Evolutionary conservation across 2,329 filamentous ascomycete species (phyloP).

Genomic region (Talaromyces marneffei): DNA sequence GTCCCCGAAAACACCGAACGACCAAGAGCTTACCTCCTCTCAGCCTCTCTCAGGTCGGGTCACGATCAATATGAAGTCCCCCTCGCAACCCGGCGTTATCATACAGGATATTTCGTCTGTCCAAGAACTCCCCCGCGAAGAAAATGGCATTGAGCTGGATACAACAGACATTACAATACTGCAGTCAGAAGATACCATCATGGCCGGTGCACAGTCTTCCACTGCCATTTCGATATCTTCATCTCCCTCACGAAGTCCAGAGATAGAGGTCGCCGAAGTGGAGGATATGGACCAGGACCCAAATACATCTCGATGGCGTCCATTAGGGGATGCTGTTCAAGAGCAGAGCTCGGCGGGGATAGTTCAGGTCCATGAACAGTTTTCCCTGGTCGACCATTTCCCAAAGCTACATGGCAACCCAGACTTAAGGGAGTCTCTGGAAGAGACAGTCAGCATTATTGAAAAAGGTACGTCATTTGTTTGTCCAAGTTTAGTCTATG

Average conservation of each 20-base stretch:
- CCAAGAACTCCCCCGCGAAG: constrained; percentile 15
- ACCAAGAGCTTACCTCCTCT: constrained; percentile 25
- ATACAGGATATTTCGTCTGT: neutral
- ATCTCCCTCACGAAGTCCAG: constrained; percentile 40
- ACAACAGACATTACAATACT: constrained; percentile 13
- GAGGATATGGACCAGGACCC: constrained; percentile 47
- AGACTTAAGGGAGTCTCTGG: constrained; percentile 29
- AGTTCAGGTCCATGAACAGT: constrained; percentile 31
- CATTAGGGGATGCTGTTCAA: constrained; percentile 30
- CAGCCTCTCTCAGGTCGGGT: constrained; percentile 40
- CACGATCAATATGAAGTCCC: constrained; percentile 44
- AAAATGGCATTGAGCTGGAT: constrained; percentile 13
- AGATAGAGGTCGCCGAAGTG: constrained; percentile 46
- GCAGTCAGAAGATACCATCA: constrained; percentile 14
- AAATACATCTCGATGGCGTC: constrained; percentile 40
- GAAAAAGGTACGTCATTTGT: constrained; percentile 31
- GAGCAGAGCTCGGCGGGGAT: constrained; percentile 26
- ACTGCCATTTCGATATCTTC: constrained; percentile 38
- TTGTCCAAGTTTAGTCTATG: neutral
- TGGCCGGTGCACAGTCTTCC: constrained; percentile 20
- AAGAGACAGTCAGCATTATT: constrained; percentile 28
- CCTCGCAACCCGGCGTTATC: constrained; percentile 15
- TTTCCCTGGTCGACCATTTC: constrained; percentile 32
- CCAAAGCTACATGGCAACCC: constrained; percentile 28
- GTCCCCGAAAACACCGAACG: constrained; percentile 16